phyloP scores from a whole-genome alignment of 139 green algal genomes.

The Pseudopediastrum boryanum region DNA sequence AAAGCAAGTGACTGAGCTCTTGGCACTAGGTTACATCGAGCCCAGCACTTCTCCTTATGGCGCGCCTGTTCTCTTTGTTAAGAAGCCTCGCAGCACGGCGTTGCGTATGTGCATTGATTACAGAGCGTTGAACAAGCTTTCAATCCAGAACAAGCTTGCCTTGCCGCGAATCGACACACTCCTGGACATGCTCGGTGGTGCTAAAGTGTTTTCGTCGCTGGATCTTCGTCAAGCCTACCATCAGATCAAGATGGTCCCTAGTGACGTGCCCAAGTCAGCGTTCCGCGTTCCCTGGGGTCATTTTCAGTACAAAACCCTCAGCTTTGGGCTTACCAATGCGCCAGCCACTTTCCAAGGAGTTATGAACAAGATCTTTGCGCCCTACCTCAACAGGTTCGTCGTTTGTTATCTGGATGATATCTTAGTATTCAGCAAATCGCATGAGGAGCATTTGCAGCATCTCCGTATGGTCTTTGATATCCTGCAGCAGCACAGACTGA shows the following conservation, averaged over 20 bases:
- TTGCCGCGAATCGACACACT: constrained; percentile 55
- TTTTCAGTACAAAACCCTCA: constrained; percentile 50
- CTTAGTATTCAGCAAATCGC: constrained; percentile 51
- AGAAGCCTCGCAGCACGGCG: constrained; percentile 49
- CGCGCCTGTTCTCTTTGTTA: constrained; percentile 55
- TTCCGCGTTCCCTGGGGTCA: constrained; percentile 49
- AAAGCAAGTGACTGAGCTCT: constrained; percentile 51
- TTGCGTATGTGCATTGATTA: constrained; percentile 61
- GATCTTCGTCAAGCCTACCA: constrained; percentile 53
- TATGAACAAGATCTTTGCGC: constrained; percentile 49
- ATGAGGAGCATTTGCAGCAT: constrained; percentile 55
- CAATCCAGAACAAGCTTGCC: constrained; percentile 55
- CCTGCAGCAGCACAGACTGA: constrained; percentile 37
- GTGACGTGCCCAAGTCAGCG: constrained; percentile 43
- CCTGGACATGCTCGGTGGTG: constrained; percentile 38
- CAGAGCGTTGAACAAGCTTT: constrained; percentile 52
- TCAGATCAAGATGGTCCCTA: constrained; percentile 30
- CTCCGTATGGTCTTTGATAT: constrained; percentile 49
- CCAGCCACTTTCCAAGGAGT: constrained; percentile 52
- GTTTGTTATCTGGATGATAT: constrained; percentile 77
- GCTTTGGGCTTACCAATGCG: constrained; percentile 60
- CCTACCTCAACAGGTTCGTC: constrained; percentile 48
- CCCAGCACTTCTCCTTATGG: constrained; percentile 57
- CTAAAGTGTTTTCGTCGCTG: constrained; percentile 34
- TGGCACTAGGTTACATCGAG: constrained; percentile 57